These are phyloP conservation scores for Penicillium dipodomyicola DNA, from an alignment of 495 filamentous ascomycete genomes.

Conservation along the genomic window DNA sequence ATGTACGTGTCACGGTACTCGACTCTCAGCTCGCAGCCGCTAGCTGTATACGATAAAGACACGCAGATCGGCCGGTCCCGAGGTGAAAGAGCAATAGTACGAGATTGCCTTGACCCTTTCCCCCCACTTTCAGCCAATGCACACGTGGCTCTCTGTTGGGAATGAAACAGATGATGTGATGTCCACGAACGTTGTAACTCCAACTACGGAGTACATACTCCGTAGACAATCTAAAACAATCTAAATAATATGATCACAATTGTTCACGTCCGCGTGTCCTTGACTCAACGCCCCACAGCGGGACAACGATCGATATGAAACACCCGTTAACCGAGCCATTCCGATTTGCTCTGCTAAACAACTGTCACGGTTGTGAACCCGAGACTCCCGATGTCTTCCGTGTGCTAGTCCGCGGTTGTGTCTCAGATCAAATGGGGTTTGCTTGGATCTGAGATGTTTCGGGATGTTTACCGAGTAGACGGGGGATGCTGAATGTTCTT, in stretches of 20 bases:
- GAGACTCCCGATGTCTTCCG: slow-evolving; percentile 27
- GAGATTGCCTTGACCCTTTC: not conserved
- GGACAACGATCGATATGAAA: slow-evolving; percentile 32
- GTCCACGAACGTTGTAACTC: not conserved
- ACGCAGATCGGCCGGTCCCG: not conserved
- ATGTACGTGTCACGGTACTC: not conserved
- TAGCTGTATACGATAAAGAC: no score
- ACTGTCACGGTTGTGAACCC: slow-evolving; percentile 18
- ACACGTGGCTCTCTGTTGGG: no score
- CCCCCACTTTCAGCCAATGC: not conserved
- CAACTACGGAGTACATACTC: no score
- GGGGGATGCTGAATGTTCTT: not conserved
- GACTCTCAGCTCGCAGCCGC: not conserved
- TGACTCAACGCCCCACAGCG: slow-evolving; percentile 25
- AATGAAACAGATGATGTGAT: no score
- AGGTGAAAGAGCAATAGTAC: not conserved
- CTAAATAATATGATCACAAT: not conserved
- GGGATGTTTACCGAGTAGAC: not conserved
- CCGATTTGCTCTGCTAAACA: slow-evolving; percentile 27
- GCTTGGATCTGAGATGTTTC: not conserved
- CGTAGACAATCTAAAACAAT: no score
- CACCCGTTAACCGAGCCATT: slow-evolving; percentile 28
- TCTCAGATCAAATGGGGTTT: slow-evolving; percentile 19
- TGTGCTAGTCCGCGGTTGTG: slow-evolving; percentile 21
- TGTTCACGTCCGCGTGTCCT: not conserved